Evolutionary conservation across 495 filamentous ascomycete genomes (phyloP), one percentile per base, ranked within the genome.

Genomic region (Xylaria longipes): DNA sequence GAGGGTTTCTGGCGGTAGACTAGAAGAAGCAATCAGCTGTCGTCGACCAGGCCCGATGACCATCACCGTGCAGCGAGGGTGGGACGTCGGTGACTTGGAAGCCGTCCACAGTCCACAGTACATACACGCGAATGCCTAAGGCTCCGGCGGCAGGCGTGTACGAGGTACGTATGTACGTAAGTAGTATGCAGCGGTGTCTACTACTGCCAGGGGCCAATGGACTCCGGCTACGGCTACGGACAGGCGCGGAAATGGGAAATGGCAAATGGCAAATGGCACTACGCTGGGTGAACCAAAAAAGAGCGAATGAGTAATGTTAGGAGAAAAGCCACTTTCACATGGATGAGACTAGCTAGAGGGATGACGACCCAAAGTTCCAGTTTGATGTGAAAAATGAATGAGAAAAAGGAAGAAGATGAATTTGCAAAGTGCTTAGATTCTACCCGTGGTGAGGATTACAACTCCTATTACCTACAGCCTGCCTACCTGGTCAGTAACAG

Each of bases 11-110:
- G 35, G 56, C n/a, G 45, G 45, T 61, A 56, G 35, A 15, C 41
- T 25, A 33, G 35, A 69, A 69, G 71, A 72, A 69, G 71, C 65
- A 71, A 71, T 71, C 69, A 71, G 69, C 69, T 57, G 62, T 66
- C 31, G 62, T 57, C 62, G 25, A 71, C 37, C 48, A 11, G 52
- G 69, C 46, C 69, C 69, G 35, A 66, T 71, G 69, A 71, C 69
- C 69, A 58, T 25, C 5, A 71, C 69, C 62, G 46, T 65, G 69
- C 69, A 71, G 68, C 46, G 61, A 41, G 54, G 54, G 66, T 69
- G 66, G 66, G 66, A 68, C 66, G 66, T 29, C 50, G 22, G 22
- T 17, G 33, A 50, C 39, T 25, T 33, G 35, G 65, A 41, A 33
- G 33, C 46, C 5, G 14, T 37, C 65, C 65, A 56, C 65, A 62